A percentile compares a stretch with the other conserved stretches of the same genome.
These are phyloP conservation scores for Opeltia flavorubescens DNA, from an alignment of 495 filamentous ascomycete genomes.

Conservation along the genomic window DNA sequence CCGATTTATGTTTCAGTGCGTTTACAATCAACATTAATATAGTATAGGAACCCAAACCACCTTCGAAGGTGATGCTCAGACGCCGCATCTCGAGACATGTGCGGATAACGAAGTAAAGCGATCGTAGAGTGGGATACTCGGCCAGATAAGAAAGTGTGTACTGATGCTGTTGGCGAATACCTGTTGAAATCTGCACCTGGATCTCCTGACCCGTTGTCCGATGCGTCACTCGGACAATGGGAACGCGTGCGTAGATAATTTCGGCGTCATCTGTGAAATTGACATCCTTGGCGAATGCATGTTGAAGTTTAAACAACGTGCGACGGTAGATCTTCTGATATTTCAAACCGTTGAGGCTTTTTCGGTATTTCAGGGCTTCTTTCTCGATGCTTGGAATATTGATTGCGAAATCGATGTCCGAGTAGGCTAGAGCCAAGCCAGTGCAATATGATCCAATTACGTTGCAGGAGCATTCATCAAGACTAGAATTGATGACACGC, in stretches of 20 bases:
- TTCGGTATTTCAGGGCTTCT: constrained; percentile 15
- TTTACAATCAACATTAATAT: constrained; percentile 44
- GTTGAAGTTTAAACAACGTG: constrained; percentile 16
- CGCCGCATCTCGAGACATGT: constrained; percentile 32
- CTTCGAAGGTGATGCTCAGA: constrained; percentile 28
- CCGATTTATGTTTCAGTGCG: constrained; percentile 24
- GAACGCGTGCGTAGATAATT: constrained; percentile 11
- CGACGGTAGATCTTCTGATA: constrained; percentile 14
- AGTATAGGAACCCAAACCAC: constrained; percentile 34
- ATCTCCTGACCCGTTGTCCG: constrained; percentile 30
- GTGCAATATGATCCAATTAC: constrained; percentile 38
- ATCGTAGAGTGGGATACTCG: constrained; percentile 33
- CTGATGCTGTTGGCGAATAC: constrained; percentile 14
- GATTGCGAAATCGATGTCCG: constrained; percentile 35
- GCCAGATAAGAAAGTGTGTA: constrained; percentile 31
- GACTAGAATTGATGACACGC: constrained; percentile 10
- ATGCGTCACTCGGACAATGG: constrained; percentile 24
- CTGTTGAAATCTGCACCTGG: constrained; percentile 22
- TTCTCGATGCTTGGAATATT: constrained; percentile 16
- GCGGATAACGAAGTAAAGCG: constrained; percentile 34
- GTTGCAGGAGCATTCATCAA: constrained; percentile 19
- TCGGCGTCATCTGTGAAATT: not conserved
- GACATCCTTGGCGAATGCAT: constrained; percentile 8
- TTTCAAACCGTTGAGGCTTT: constrained; percentile 22
- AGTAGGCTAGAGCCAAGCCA: constrained; percentile 36